phyloP scores from a whole-genome alignment of 768 basidiomycete genomes.

The Serendipita vermifera region DNA sequence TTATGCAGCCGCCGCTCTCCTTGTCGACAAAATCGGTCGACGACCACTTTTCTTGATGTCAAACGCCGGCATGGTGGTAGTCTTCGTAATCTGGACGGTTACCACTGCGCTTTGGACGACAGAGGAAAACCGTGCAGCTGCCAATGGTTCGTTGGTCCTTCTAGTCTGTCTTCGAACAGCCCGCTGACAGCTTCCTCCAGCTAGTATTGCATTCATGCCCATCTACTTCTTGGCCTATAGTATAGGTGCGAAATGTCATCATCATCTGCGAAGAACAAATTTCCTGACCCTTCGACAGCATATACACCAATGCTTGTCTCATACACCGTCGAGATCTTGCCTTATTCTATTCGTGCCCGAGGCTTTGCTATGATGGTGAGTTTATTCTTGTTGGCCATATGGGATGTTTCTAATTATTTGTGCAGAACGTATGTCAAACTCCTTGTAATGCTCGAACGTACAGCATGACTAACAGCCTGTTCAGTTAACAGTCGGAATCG shows the following conservation, averaged over 20 bases:
- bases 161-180: not conserved
- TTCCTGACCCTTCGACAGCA: slow-evolving; percentile 42
- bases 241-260: slow-evolving; percentile 20
- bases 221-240: slow-evolving; percentile 79
- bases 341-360: slow-evolving; percentile 65
- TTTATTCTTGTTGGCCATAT: slow-evolving; percentile 42
- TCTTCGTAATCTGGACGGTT: slow-evolving; percentile 45
- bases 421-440: no score
- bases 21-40: slow-evolving; percentile 56
- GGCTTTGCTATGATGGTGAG: slow-evolving; percentile 64
- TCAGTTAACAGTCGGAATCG: slow-evolving; percentile 47
- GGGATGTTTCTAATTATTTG: slow-evolving; percentile 16
- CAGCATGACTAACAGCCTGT: not conserved
- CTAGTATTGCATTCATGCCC: slow-evolving; percentile 55
- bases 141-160: slow-evolving; percentile 17
- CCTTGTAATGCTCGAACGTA: no score
- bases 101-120: slow-evolving; percentile 30
- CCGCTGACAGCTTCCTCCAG: slow-evolving; percentile 21
- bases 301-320: slow-evolving; percentile 62
- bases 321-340: slow-evolving; percentile 65
- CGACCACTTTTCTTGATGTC: slow-evolving; percentile 55
- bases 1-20: slow-evolving; percentile 41
- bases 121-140: slow-evolving; percentile 22
- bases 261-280: slow-evolving; percentile 11
- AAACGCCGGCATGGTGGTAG: slow-evolving; percentile 46